Percentiles rank a stretch among this genome's conserved stretches.
phyloP scores from a whole-genome alignment of 2,329 filamentous ascomycete genomes.

The Exophiala mesophila region DNA sequence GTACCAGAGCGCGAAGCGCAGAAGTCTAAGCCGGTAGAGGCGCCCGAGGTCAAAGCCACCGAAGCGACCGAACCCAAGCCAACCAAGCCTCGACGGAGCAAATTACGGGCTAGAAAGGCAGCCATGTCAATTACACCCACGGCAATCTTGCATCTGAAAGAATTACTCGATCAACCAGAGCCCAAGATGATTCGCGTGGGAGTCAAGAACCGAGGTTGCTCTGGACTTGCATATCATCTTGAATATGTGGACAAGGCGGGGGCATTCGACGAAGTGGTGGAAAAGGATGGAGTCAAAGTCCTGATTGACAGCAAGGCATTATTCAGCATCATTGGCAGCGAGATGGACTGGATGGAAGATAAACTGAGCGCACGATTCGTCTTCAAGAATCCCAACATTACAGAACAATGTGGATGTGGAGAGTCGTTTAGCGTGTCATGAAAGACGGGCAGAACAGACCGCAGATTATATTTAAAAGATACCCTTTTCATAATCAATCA shows the following conservation, averaged over 20 bases:
- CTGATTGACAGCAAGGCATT: conserved; percentile 95
- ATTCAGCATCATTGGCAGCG: conserved; percentile 95
- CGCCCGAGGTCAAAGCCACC: conserved; percentile 9
- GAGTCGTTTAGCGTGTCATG: conserved; percentile 82
- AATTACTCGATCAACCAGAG: conserved; percentile 74
- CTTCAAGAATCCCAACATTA: conserved; percentile 97
- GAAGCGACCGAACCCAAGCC: conserved; percentile 32
- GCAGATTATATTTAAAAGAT: conserved; percentile 36
- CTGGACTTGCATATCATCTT: conserved; percentile 84
- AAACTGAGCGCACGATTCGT: conserved; percentile 89
- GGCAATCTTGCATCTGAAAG: conserved; percentile 72
- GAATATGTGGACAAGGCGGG: conserved; percentile 92
- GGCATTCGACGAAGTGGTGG: conserved; percentile 83
- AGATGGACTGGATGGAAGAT: conserved; percentile 99
- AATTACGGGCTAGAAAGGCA: conserved; percentile 77
- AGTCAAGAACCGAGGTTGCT: conserved; percentile 90
- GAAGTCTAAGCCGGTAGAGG: conserved; percentile 51
- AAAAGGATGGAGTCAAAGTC: conserved; percentile 93
- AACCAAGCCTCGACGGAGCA: conserved; percentile 54
- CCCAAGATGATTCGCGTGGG: conserved; percentile 92
- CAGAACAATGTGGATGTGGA: conserved; percentile 92
- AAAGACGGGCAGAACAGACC: background rate
- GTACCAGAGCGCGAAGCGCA: conserved; percentile 63
- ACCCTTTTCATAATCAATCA: conserved; percentile 57
- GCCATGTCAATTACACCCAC: conserved; percentile 79